Conservation (phyloP, 2,329 filamentous ascomycete genomes). For the Onygenales sp. region DNA sequence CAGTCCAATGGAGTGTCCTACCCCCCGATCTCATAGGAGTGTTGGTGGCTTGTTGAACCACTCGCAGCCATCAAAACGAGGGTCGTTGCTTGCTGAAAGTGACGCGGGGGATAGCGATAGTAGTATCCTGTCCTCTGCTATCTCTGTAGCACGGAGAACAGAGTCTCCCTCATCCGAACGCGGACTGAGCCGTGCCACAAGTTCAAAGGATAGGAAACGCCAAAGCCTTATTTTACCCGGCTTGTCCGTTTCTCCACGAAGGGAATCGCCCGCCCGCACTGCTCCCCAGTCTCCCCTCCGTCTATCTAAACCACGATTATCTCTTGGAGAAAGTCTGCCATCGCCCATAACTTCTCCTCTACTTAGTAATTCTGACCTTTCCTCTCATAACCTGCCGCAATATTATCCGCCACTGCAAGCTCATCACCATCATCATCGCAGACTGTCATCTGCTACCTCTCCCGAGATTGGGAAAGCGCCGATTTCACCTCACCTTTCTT, state of each 20-base stretch:
- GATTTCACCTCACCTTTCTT: constrained; percentile 70
- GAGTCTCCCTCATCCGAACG: constrained; percentile 89
- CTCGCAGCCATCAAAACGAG: constrained; percentile 56
- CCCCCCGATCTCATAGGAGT: constrained; percentile 71
- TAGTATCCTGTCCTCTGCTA: constrained; percentile 71
- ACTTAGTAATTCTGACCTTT: constrained; percentile 65
- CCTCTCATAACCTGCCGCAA: constrained; percentile 36
- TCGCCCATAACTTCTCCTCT: constrained; percentile 89
- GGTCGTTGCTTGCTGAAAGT: constrained; percentile 71
- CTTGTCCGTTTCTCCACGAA: constrained; percentile 64
- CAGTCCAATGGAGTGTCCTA: constrained; percentile 84
- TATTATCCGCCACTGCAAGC: constrained; percentile 42
- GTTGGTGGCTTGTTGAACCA: constrained; percentile 49
- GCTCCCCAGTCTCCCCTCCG: constrained; percentile 81
- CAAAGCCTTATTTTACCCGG: constrained; percentile 77
- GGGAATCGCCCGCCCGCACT: constrained; percentile 76
- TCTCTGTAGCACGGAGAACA: constrained; percentile 62
- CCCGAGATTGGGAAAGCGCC: constrained; percentile 61
- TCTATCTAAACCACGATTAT: constrained; percentile 69
- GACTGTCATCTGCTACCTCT: constrained; percentile 83
- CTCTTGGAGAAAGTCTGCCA: constrained; percentile 48
- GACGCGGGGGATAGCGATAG: constrained; percentile 84
- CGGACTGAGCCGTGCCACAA: constrained; percentile 65
- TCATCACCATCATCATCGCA: constrained; percentile 61
- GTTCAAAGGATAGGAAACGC: constrained; percentile 73